These are phyloP conservation scores for Sugiyamaella lignohabitans DNA, from an alignment of 805 yeast genomes.

Conservation along the genomic window DNA sequence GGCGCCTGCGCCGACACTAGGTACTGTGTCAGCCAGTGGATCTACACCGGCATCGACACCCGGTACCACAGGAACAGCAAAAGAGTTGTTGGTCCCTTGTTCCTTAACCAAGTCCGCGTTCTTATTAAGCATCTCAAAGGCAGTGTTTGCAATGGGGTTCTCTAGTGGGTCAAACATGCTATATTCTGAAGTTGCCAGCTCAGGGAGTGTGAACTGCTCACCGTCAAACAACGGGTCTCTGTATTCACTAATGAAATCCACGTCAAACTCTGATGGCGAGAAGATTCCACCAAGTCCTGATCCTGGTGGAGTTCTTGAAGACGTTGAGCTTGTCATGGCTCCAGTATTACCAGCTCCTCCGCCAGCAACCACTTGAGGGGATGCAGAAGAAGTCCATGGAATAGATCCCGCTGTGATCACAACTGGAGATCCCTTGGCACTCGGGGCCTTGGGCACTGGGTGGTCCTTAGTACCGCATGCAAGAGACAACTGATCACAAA, in stretches of 20 bases:
- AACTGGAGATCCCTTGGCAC: constrained; percentile 9
- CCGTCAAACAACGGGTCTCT: constrained; percentile 29
- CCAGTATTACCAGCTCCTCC: background rate
- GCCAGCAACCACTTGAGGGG: background rate
- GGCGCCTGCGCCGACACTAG: constrained; percentile 3
- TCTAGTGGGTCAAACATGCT: constrained; percentile 34
- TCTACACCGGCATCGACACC: background rate
- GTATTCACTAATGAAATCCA: constrained; percentile 24
- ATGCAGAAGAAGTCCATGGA: constrained; percentile 15
- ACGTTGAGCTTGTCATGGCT: background rate
- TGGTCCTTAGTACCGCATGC: constrained; percentile 73
- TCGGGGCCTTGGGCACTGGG: constrained; percentile 50
- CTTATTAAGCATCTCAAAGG: constrained; percentile 13
- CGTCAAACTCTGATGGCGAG: constrained; percentile 26
- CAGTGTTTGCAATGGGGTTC: constrained; percentile 18
- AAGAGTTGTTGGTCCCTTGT: background rate
- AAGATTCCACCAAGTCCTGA: constrained; percentile 12
- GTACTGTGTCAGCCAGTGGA: background rate
- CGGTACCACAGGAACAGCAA: constrained; percentile 6
- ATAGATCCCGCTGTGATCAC: constrained; percentile 18
- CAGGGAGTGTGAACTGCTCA: constrained; percentile 31
- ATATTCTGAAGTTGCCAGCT: constrained; percentile 30
- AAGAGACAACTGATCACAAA: constrained; percentile 66
- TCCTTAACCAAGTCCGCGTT: constrained; percentile 6
- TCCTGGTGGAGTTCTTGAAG: constrained; percentile 5